Conservation (phyloP, 768 basidiomycete species). For the Arthromyces matolae region DNA sequence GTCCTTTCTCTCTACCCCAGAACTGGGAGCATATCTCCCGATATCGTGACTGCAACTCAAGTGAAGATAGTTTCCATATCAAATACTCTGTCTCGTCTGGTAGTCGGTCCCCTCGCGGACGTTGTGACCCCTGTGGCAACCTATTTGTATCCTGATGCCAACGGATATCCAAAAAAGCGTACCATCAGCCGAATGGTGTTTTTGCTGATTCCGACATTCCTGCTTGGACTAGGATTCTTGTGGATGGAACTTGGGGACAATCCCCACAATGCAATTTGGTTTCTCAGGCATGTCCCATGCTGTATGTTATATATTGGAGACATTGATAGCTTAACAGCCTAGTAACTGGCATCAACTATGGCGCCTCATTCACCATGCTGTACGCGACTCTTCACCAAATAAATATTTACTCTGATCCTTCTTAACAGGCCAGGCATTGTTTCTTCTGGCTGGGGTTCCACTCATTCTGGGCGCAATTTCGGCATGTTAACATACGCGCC, state of each 20-base stretch:
- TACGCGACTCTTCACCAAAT: constrained; percentile 18
- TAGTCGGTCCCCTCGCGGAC: constrained; percentile 70
- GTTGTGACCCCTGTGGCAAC: constrained; percentile 60
- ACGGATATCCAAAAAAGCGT: constrained; percentile 43
- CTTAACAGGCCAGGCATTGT: constrained; percentile 63
- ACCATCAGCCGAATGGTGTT: constrained; percentile 61
- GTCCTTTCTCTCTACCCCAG: constrained; percentile 54
- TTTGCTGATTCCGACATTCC: constrained; percentile 42
- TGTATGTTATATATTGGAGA: neutral
- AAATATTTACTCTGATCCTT: neutral
- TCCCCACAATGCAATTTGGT: constrained; percentile 57
- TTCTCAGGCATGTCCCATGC: constrained; percentile 50
- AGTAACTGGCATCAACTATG: constrained; percentile 67
- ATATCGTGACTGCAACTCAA: constrained; percentile 52
- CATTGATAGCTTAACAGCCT: constrained; percentile 37
- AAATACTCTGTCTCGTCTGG: constrained; percentile 68
- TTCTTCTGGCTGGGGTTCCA: constrained; percentile 66
- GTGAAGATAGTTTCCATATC: constrained; percentile 66
- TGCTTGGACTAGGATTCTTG: constrained; percentile 49
- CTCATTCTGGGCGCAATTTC: constrained; percentile 73
- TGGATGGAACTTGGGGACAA: constrained; percentile 52
- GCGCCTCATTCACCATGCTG: constrained; percentile 67
- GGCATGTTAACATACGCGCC: constrained; percentile 73
- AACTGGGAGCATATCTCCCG: constrained; percentile 20
- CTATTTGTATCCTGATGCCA: constrained; percentile 33